Conservation (phyloP, 371 early-diverging fungal genomes). For the Mucor ambiguus region DNA sequence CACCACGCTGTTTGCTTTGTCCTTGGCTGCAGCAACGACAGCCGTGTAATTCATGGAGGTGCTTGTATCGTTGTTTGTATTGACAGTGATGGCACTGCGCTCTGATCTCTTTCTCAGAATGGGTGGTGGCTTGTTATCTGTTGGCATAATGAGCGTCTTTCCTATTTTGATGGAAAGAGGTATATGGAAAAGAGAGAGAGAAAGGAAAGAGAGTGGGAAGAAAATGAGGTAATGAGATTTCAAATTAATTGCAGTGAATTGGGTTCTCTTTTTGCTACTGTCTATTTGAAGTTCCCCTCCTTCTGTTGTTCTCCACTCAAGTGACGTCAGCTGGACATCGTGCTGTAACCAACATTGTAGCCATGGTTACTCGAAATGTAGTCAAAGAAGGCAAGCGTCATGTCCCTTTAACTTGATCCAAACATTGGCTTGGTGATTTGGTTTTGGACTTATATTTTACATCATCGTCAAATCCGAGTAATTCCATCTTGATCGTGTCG, state of each 20-base stretch:
- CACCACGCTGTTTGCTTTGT: conserved; percentile 34
- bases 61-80: neutral
- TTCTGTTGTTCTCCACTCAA: neutral
- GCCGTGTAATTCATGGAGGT: neutral
- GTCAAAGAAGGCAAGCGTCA: neutral
- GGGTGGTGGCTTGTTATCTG: conserved; percentile 6
- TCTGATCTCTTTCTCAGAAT: conserved; percentile 12
- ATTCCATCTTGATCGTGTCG: neutral
- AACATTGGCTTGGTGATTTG: neutral
- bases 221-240: neutral
- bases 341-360: neutral
- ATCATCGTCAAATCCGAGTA: neutral
- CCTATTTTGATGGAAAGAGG: neutral
- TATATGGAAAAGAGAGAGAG: neutral
- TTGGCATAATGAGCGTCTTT: neutral
- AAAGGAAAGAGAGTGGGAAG: neutral
- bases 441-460: neutral
- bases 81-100: conserved; percentile 8
- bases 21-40: conserved; percentile 30
- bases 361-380: neutral
- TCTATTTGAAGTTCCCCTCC: neutral
- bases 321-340: neutral
- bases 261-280: neutral
- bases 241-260: neutral
- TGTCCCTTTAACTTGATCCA: neutral